Conservation (phyloP, 768 basidiomycete species). For the Hygrocybe punicea region DNA sequence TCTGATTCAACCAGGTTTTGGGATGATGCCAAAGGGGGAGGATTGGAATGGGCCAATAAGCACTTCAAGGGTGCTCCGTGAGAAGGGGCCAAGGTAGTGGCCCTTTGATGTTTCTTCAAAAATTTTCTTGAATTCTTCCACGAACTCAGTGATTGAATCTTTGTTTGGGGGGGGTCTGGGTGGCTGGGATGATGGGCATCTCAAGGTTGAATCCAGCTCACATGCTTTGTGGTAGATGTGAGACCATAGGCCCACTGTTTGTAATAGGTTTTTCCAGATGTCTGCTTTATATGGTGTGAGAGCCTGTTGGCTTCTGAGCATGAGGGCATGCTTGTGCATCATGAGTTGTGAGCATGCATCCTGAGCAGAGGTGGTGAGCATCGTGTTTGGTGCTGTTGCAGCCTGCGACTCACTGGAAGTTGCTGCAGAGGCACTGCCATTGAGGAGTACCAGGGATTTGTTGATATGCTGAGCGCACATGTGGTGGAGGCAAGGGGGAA, state of each 20-base stretch:
- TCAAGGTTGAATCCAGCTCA: conserved; percentile 34
- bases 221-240: conserved; percentile 21
- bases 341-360: conserved; percentile 36
- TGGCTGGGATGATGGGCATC: conserved; percentile 28
- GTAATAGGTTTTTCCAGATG: conserved; percentile 29
- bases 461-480: conserved; percentile 22
- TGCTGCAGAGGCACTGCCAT: conserved; percentile 29
- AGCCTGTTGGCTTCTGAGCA: conserved; percentile 24
- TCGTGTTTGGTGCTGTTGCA: conserved; percentile 25
- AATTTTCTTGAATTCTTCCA: not conserved
- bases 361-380: conserved; percentile 39
- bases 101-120: not conserved
- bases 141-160: conserved; percentile 10
- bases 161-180: conserved; percentile 33
- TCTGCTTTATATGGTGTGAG: conserved; percentile 30
- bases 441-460: conserved; percentile 15
- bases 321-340: conserved; percentile 41
- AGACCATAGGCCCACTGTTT: conserved; percentile 12
- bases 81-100: conserved; percentile 17
- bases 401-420: conserved; percentile 31
- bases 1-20: conserved; percentile 13
- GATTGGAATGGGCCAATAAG: conserved; percentile 18
- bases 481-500: not conserved
- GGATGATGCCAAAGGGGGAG: conserved; percentile 16
- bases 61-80: not conserved